These are phyloP conservation scores for Marasmius sp. DNA, from an alignment of 1,284 basidiomycete genomes.

Conservation along the genomic window DNA sequence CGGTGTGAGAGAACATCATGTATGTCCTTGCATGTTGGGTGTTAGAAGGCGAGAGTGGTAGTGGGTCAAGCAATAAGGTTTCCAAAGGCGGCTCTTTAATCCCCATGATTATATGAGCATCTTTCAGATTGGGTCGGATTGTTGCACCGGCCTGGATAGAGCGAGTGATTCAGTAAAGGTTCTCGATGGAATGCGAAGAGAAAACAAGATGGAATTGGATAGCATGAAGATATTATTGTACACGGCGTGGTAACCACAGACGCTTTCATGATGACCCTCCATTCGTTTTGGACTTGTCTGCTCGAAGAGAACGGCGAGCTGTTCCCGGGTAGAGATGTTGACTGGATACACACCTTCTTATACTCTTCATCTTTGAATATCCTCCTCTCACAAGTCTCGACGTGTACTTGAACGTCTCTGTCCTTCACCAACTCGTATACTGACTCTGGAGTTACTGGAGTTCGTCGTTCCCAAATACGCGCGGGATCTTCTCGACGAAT, in stretches of 20 bases:
- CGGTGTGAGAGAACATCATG: slow-evolving; percentile 89
- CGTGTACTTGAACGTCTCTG: slow-evolving; percentile 63
- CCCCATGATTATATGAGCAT: slow-evolving; percentile 79
- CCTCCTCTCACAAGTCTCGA: slow-evolving; percentile 75
- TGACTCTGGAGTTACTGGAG: slow-evolving; percentile 76
- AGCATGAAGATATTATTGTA: not conserved
- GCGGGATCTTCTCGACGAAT: slow-evolving; percentile 78
- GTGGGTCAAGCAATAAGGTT: slow-evolving; percentile 53
- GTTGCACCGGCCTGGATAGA: slow-evolving; percentile 70
- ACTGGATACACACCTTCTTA: slow-evolving; percentile 48
- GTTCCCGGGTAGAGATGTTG: not conserved
- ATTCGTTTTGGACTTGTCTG: not conserved
- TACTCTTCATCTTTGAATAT: slow-evolving; percentile 72
- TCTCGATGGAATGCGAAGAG: not conserved
- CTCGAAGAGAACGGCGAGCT: not conserved
- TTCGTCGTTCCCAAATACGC: slow-evolving; percentile 84
- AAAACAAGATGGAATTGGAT: not conserved
- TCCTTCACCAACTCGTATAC: slow-evolving; percentile 59
- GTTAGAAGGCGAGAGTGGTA: slow-evolving; percentile 16
- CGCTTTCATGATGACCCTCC: not conserved
- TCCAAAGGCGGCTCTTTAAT: slow-evolving; percentile 84
- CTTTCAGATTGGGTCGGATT: slow-evolving; percentile 55
- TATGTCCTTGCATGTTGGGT: slow-evolving; percentile 50
- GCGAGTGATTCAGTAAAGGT: slow-evolving; percentile 3
- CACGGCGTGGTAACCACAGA: not conserved